These are phyloP conservation scores for Lentinula novae-zelandiae DNA, from an alignment of 1,284 basidiomycete species.

Conservation along the genomic window DNA sequence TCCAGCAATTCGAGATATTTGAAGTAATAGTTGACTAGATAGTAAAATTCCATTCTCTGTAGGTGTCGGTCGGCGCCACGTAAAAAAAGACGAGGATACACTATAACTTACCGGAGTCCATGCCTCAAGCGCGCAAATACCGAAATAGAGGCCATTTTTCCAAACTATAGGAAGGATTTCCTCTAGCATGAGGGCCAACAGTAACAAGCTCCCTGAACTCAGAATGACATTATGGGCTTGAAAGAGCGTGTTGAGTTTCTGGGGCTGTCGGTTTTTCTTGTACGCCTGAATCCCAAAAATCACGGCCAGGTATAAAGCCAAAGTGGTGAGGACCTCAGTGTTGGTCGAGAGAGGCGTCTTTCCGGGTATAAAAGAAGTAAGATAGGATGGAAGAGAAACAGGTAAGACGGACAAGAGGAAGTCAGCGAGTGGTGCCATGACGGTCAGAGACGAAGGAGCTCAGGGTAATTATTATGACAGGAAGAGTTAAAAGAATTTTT, in stretches of 20 bases:
- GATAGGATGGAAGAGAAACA: constrained; percentile 53
- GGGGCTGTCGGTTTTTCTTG: constrained; percentile 77
- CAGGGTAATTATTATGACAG: constrained; percentile 3
- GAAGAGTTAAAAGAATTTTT: constrained; percentile 15
- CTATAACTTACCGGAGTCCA: constrained; percentile 77
- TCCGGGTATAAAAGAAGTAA: constrained; percentile 69
- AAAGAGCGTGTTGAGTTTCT: constrained; percentile 85
- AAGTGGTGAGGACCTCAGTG: constrained; percentile 64
- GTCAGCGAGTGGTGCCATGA: constrained; percentile 74
- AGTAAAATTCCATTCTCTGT: constrained; percentile 86
- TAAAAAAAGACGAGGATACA: constrained; percentile 15
- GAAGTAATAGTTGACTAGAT: constrained; percentile 99
- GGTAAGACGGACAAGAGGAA: constrained; percentile 57
- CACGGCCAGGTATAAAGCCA: constrained; percentile 81
- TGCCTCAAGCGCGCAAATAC: constrained; percentile 74
- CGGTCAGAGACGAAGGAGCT: constrained; percentile 24
- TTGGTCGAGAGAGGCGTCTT: constrained; percentile 80
- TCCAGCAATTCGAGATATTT: constrained; percentile 93
- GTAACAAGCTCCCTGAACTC: constrained; percentile 75
- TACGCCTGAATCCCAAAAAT: constrained; percentile 85
- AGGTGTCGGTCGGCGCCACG: constrained; percentile 6
- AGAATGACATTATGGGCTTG: constrained; percentile 91
- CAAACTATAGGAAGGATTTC: constrained; percentile 80
- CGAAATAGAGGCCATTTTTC: constrained; percentile 69
- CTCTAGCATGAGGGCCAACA: constrained; percentile 87